Base-by-base conservation (phyloP, 1,284 basidiomycete species). In the Coniophora puteana region DNA sequence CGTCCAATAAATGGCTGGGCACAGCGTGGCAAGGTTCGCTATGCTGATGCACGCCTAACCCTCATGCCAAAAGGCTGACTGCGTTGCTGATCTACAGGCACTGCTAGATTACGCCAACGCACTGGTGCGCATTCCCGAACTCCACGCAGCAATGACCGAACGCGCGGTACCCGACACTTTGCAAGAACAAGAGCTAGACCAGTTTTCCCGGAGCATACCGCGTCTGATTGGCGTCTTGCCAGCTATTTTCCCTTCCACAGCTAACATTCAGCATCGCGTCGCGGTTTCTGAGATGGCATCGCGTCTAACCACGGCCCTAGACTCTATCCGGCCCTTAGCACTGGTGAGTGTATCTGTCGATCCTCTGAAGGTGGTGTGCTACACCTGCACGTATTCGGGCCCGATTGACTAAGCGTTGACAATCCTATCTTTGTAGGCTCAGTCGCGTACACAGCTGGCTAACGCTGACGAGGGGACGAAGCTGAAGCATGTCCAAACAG, bases 231-330 rank as follows among this genome's bases (percentile, higher is more conserved):
- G 73, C 6, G 64, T 85, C 18, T 63, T 93, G 1, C 89, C 90
- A 0, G 82, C 87, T 41, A 67, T 89, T 2, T 61, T 85, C 22
- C 67, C 74, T 36, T 66, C 76, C 46, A 70, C 72, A 12, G 61
- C 66, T 17, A 78, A 88, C 50, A 61, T 72, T 13, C 71, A 79
- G 35, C 83, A 87, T 54, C 70, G 65, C 37, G 83, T 83, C 10
- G 87, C 88, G 1, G 58, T 88, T 23, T 74, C 81, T 18, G 81
- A 83, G 51, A 91, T 91, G 82, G 75, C 81, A 28, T 70, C 74
- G 3, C 72, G 71, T 12, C 57, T 93, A 45, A 74, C 87, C 37
- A 63, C 63, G 22, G 66, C 77, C 27, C 69, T 83, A 23, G 80
- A 86, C 50, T 73, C 71, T 43, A 65, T 76, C 36, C 72, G 72